Evolutionary conservation across 2,329 filamentous ascomycete genomes (phyloP).

Genomic region (Chaetomium strumarium): DNA sequence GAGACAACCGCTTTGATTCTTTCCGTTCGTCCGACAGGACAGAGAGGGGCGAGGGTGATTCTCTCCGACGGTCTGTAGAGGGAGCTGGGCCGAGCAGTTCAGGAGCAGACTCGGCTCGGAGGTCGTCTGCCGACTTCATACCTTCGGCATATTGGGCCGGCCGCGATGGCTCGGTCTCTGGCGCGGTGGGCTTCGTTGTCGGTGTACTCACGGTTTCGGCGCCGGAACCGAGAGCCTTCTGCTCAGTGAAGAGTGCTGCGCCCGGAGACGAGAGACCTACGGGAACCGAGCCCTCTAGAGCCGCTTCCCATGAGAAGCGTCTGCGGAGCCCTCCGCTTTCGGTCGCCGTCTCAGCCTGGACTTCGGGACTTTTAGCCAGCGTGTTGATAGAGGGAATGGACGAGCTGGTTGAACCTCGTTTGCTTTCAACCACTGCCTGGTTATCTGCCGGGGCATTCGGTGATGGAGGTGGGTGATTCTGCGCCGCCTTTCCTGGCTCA

Average conservation of each 20-base stretch:
- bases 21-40: conserved; percentile 29
- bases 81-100: conserved; percentile 25
- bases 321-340: conserved; percentile 12
- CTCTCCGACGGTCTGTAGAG: conserved; percentile 13
- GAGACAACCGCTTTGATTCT: conserved; percentile 32
- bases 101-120: conserved; percentile 5
- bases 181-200: neutral
- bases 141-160: neutral
- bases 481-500: neutral
- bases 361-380: neutral
- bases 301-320: conserved; percentile 41
- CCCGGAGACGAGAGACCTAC: conserved; percentile 1
- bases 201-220: neutral
- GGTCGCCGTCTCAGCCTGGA: neutral
- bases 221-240: conserved; percentile 2
- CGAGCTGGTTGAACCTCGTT: neutral
- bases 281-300: conserved; percentile 22
- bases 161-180: neutral
- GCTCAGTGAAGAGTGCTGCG: conserved; percentile 2
- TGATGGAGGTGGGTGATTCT: neutral
- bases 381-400: neutral
- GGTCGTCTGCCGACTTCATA: neutral
- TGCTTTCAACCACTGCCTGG: neutral
- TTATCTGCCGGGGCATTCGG: neutral
- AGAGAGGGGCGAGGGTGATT: conserved; percentile 39